Base-by-base conservation (phyloP, 306 rosid species). In the Nissolia schottii region DNA sequence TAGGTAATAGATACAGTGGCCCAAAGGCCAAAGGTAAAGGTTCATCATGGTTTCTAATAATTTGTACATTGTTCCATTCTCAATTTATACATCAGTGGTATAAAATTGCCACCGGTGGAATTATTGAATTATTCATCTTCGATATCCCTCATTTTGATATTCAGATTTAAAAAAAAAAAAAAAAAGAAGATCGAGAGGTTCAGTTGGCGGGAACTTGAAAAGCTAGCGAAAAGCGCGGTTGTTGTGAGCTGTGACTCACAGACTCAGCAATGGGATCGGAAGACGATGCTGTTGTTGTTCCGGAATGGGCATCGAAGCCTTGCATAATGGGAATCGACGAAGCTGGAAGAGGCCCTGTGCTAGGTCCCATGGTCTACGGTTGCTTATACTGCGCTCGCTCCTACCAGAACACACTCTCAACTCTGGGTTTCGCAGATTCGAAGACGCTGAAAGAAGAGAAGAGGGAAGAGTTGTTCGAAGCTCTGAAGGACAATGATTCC, bases 291-390 rank as follows among this genome's bases (percentile, higher is more conserved):
- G n/a, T n/a, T 3, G 19, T 55, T 35, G 67, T 80, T 55, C 89
- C 87, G 8, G 58, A 79, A 74, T 90, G 98, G 93, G 87, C 92
- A 19, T 82, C 96, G 0, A 72, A 80, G 58, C 88, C 98, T 53
- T 88, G 96, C 82, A 86, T 80, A 8, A 88, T 93, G 98, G 93
- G 98, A 64, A 93, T 93, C 50, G 96, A 90, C 62, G 98, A 93
- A 83, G 98, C 98, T 51, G 98, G 98, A 72, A 86, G 98, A 74
- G 98, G 98, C 74, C 98, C 98, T 12, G 98, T 90, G 67, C 49
- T 93, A 78, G 98, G 98, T 3, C 98, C 98, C 7, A 90, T 93
- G 96, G 96, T 84, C 65, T 88, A 93, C 28, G 98, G 85, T 49
- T 85, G 93, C 82, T 72, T 93, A 57, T 93, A 88, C 82, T 93